Percentiles rank a stretch among this genome's conserved stretches.
Conservation (phyloP, 2,329 filamentous ascomycete species). For the Lachnellula cervina region DNA sequence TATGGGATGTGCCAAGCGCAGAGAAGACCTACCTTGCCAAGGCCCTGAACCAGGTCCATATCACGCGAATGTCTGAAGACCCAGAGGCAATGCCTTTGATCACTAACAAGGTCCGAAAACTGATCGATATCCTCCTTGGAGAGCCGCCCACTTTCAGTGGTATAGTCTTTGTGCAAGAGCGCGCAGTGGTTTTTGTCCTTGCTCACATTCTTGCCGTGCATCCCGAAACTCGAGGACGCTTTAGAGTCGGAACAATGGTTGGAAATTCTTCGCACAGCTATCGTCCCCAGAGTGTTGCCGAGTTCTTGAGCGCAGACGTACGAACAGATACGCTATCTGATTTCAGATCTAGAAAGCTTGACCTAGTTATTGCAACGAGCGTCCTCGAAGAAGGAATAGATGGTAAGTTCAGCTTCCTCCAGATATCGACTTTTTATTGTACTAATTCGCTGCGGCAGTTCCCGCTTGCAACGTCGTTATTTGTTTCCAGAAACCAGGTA, state of each 20-base stretch:
- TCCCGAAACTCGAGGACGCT: constrained; percentile 42
- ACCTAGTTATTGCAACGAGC: constrained; percentile 56
- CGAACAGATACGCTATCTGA: constrained; percentile 38
- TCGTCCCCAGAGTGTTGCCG: constrained; percentile 38
- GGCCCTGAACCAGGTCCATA: constrained; percentile 38
- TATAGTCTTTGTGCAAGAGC: constrained; percentile 64
- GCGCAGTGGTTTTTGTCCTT: constrained; percentile 57
- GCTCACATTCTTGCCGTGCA: constrained; percentile 44
- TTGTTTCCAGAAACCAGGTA: constrained; percentile 54
- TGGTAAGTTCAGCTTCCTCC: neutral
- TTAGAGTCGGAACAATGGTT: constrained; percentile 50
- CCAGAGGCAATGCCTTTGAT: constrained; percentile 29
- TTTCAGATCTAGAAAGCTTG: constrained; percentile 49
- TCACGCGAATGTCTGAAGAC: constrained; percentile 20
- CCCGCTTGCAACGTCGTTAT: constrained; percentile 59
- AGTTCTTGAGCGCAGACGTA: constrained; percentile 34
- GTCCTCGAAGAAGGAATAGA: constrained; percentile 64
- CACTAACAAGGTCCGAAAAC: constrained; percentile 52
- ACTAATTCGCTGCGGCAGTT: constrained; percentile 31
- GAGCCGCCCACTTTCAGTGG: constrained; percentile 42
- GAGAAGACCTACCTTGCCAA: constrained; percentile 54
- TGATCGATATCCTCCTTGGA: constrained; percentile 49
- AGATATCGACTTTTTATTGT: too few relatives aligned
- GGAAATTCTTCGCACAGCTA: constrained; percentile 42
- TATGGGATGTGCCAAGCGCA: constrained; percentile 37